Base-by-base conservation (phyloP, 108 stramenopile species). In the Ochromonas danica region DNA sequence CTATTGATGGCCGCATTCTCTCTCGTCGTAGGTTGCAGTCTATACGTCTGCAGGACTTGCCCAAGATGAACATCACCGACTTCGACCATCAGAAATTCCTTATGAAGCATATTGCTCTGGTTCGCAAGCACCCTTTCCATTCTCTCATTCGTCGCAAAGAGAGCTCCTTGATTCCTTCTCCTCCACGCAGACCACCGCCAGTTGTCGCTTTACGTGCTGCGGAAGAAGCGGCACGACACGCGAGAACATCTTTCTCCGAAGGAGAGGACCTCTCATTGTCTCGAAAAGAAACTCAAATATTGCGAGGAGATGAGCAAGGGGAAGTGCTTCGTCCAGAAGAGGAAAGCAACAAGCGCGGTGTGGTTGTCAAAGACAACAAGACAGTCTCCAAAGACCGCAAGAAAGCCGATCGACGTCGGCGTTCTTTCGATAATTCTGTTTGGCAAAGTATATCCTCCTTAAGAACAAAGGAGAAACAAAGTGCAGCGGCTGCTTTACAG, bases 1-100 rank as follows among this genome's bases (percentile, higher is more conserved):
- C 10, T 25, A 41, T 10, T 6, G 72, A 60, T 60, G 72, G 72
- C 6, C 6, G 25, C 6, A 30, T 42, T 33, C n/a, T 75, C n/a
- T 36, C 31, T 6, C 14, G 72, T 6, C 14, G 31, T n/a, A 6
- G 72, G 31, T 25, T 75, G 40, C 22, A 3, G 28, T 10, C 6
- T 30, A 60, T 75, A 6, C 36, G 72, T 6, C 43, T 14, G 72
- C 82, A 84, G 28, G 81, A 84, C 27, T 42, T 84, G n/a, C 39
- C 79, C 0, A 79, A 83, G 40, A 84, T 84, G 83, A 84, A 84
- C 80, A 84, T 84, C 42, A 84, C 82, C 27, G 39, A 70, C 10
- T 84, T 84, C 45, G 82, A 83, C 71, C 81, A 84, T 79, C 83
- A 84, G 43, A 83, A 84, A 79, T 78, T 25, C 17, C 6, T 75